Evolutionary conservation across 2,329 filamentous ascomycete species (phyloP), one percentile per base, ranked within the genome.

Genomic region (Xylariomycetidae sp.): DNA sequence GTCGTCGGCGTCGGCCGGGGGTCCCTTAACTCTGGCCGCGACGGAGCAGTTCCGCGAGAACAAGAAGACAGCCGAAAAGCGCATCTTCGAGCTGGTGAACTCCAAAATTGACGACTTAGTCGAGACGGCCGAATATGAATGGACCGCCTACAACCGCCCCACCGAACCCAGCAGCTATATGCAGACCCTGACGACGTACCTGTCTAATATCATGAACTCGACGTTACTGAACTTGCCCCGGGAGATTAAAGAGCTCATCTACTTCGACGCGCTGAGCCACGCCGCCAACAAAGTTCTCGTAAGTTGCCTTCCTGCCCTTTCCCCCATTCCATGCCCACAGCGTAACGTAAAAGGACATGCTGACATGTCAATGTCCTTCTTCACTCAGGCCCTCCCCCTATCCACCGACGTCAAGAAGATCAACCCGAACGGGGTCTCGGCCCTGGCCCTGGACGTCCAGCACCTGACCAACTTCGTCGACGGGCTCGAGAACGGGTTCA

Each of bases 81-180:
- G 94, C 20, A 97, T 98, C 37, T 98, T 98, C 54, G 94, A 98
- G 62, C 75, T 98, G 1, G 92, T 98, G 43, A 97, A 98, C 64
- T 94, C 86, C 37, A 98, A 98, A 67, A 97, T 98, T 50, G 90
- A 97, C 54, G 92, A 98, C 56, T 74, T 98, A 9, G 85, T 98
- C 34, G 90, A 96, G 50, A 97, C 89, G 0, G 90, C 92, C 19
- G 92, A 98, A 62, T 98, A 98, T 56, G 88, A 97, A 58, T 98
- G 92, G 70, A 69, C 64, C 44, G 62, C 70, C 2, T 68, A 72
- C 4, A 76, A 70, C 6, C 66, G 77, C 16, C 77, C 82, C 13
- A 67, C 69, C 1, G 85, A 92, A 49, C 86, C 89, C 2, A 92
- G 85, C 58, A 89, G 82, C 47, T 98, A 98, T 63, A 95, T 98